A percentile compares a stretch with the other conserved stretches of the same genome.
Conservation (phyloP, 306 rosid genomes). For the Begonia peltatifolia region DNA sequence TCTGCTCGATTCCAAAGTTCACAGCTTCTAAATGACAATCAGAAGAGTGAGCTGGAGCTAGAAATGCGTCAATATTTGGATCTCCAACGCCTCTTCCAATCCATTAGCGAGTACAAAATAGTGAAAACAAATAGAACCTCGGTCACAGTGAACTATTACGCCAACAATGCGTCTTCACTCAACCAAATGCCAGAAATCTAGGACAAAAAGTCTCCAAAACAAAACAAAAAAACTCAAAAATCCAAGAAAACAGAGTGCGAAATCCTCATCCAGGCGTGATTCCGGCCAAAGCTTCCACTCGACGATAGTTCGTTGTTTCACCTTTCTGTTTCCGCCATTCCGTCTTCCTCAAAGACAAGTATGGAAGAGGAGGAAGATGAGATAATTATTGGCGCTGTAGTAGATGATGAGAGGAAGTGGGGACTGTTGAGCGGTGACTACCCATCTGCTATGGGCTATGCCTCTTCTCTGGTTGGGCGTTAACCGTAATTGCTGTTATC, state of each 20-base stretch:
- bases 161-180: not conserved
- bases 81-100: conserved; percentile 4
- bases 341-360: not conserved
- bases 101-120: conserved; percentile 5
- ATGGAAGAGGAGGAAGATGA: not conserved
- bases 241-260: not conserved
- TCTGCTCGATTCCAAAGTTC: conserved; percentile 11
- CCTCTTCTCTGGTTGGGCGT: too few species aligned
- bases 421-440: not conserved
- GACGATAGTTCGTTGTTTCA: not conserved
- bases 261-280: not conserved
- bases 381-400: not conserved
- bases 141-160: not conserved
- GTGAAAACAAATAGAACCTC: not conserved
- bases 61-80: conserved; percentile 4
- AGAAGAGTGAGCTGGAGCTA: conserved; percentile 4
- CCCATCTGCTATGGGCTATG: not conserved
- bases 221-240: not conserved
- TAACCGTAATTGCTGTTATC: too few species aligned
- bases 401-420: not conserved
- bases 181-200: too few species aligned
- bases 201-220: too few species aligned
- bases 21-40: conserved; percentile 2
- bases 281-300: not conserved
- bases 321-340: not conserved